Percentiles rank a stretch among this genome's conserved stretches.
These are phyloP conservation scores for Curvularia verruculosa DNA, from an alignment of 2,329 filamentous ascomycete genomes.

Conservation along the genomic window DNA sequence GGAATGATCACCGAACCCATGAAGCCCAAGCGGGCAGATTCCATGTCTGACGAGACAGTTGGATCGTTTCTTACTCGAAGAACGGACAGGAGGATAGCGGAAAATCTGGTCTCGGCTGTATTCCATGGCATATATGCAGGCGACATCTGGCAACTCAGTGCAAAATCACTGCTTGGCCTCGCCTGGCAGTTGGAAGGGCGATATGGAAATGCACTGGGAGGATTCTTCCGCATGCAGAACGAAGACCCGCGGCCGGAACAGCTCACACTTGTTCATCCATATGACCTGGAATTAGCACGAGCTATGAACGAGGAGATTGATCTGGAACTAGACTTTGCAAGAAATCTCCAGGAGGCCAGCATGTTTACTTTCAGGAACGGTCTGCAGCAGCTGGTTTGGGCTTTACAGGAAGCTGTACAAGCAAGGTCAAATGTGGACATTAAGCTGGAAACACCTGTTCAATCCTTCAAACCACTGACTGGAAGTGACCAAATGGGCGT, in stretches of 20 bases:
- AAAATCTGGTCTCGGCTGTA: constrained; percentile 76
- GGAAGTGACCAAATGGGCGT: constrained; percentile 24
- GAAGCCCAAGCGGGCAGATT: constrained; percentile 39
- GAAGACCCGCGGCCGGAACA: constrained; percentile 12
- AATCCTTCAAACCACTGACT: constrained; percentile 22
- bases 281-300: constrained; percentile 24
- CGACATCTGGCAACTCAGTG: constrained; percentile 80
- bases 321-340: constrained; percentile 42
- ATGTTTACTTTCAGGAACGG: constrained; percentile 56
- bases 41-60: constrained; percentile 71
- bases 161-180: constrained; percentile 65
- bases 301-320: constrained; percentile 46
- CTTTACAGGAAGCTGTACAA: constrained; percentile 46
- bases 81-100: constrained; percentile 61
- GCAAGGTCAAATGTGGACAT: constrained; percentile 50
- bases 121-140: constrained; percentile 93
- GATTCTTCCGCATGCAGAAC: constrained; percentile 27
- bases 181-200: constrained; percentile 57
- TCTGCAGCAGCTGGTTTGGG: constrained; percentile 48
- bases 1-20: constrained; percentile 48
- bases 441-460: constrained; percentile 42
- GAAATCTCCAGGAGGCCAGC: constrained; percentile 41
- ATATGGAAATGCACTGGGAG: constrained; percentile 42
- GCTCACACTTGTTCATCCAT: constrained; percentile 26
- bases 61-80: constrained; percentile 67